Conservation (phyloP, 2,329 filamentous ascomycete genomes). For the Ambrosiella xylebori region DNA sequence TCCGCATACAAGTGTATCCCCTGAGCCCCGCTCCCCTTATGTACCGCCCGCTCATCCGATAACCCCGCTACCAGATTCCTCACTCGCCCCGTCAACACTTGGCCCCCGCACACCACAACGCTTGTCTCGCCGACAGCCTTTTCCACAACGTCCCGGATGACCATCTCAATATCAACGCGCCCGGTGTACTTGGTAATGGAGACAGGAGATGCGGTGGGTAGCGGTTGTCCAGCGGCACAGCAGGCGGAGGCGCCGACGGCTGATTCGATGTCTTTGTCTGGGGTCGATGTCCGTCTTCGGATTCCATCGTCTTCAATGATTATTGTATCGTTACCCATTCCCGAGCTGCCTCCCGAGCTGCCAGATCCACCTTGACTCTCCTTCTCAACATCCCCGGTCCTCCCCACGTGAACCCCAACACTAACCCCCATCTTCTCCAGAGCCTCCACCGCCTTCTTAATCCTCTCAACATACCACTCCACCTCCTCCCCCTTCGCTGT, state of each 20-base stretch:
- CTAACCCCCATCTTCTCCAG: not conserved
- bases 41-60: slow-evolving; percentile 44
- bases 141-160: slow-evolving; percentile 38
- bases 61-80: slow-evolving; percentile 37
- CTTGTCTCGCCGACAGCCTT: slow-evolving; percentile 42
- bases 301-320: not conserved
- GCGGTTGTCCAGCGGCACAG: slow-evolving; percentile 6
- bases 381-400: not conserved
- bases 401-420: not conserved
- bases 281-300: not conserved
- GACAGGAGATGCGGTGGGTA: slow-evolving; percentile 15
- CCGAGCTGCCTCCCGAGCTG: not conserved
- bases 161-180: slow-evolving; percentile 32
- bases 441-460: not conserved
- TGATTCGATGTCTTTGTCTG: slow-evolving; percentile 8
- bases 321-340: no score
- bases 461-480: slow-evolving; percentile 34
- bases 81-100: slow-evolving; percentile 33
- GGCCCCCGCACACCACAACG: slow-evolving; percentile 42
- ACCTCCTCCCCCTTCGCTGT: slow-evolving; percentile 35
- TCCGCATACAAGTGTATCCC: slow-evolving; percentile 44
- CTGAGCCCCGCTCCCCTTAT: slow-evolving; percentile 47
- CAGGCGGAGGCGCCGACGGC: not conserved
- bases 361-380: not conserved
- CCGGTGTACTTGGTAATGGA: slow-evolving; percentile 27